Conservation (phyloP, 306 rosid species). For the Quercus bicolor region DNA sequence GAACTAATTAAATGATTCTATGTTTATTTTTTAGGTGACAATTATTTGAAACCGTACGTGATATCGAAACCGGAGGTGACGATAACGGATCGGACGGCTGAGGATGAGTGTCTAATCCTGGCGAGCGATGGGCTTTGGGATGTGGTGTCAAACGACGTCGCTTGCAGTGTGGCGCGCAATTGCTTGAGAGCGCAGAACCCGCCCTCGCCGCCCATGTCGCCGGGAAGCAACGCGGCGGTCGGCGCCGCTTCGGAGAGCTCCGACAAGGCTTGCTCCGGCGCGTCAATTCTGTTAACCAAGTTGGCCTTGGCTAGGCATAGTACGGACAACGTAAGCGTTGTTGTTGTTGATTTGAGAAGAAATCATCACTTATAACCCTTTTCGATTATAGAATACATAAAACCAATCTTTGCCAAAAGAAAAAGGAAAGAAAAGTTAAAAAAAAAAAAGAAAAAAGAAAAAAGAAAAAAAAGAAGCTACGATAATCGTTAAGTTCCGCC, state of each 20-base stretch:
- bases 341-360: slow-evolving; percentile 72
- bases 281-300: slow-evolving; percentile 77
- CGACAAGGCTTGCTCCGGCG: slow-evolving; percentile 69
- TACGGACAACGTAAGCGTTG: slow-evolving; percentile 81
- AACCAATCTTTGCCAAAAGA: not conserved
- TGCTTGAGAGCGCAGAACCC: slow-evolving; percentile 49
- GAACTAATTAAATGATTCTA: no score
- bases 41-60: slow-evolving; percentile 76
- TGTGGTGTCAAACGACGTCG: slow-evolving; percentile 78
- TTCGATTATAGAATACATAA: not conserved
- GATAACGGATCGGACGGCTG: slow-evolving; percentile 52
- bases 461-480: not conserved
- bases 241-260: slow-evolving; percentile 30
- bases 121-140: slow-evolving; percentile 97
- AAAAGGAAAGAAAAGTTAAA: not conserved
- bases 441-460: not conserved
- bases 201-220: slow-evolving; percentile 23
- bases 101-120: slow-evolving; percentile 73
- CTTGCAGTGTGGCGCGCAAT: slow-evolving; percentile 70
- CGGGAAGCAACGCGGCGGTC: slow-evolving; percentile 17
- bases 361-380: slow-evolving; percentile 1
- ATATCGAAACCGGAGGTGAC: slow-evolving; percentile 88
- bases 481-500: not conserved
- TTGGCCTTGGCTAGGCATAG: slow-evolving; percentile 84
- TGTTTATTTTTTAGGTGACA: slow-evolving; percentile 43